These are phyloP conservation scores for Chalciporus sphaerocephalus DNA, from an alignment of 768 basidiomycete species.

Conservation along the genomic window DNA sequence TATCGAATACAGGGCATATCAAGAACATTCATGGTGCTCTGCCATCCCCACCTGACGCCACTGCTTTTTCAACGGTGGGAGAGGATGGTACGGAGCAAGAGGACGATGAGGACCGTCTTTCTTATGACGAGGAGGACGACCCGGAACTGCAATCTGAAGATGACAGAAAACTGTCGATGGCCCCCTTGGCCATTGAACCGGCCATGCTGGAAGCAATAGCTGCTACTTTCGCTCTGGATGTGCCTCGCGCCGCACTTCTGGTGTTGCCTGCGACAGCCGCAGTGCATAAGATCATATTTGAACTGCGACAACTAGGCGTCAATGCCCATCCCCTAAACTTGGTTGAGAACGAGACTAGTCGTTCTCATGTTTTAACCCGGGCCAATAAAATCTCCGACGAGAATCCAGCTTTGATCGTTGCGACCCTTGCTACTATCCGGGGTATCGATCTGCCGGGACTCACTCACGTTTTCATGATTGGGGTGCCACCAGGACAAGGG, in stretches of 20 bases:
- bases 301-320: constrained; percentile 61
- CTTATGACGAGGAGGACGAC: constrained; percentile 24
- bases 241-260: constrained; percentile 62
- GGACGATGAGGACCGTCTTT: constrained; percentile 15
- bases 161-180: constrained; percentile 38
- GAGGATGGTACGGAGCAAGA: background rate
- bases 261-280: constrained; percentile 60
- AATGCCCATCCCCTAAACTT: constrained; percentile 63
- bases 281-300: constrained; percentile 58
- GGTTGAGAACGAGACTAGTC: constrained; percentile 39
- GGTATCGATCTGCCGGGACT: constrained; percentile 70
- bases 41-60: constrained; percentile 3
- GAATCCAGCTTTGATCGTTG: constrained; percentile 62
- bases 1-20: constrained; percentile 48
- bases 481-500: constrained; percentile 52
- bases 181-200: constrained; percentile 51
- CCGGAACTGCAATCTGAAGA: constrained; percentile 14
- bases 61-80: background rate
- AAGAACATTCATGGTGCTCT: constrained; percentile 52
- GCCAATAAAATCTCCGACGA: constrained; percentile 33
- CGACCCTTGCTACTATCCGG: constrained; percentile 64
- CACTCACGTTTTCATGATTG: constrained; percentile 72
- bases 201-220: constrained; percentile 64
- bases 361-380: constrained; percentile 39
- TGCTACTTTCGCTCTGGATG: constrained; percentile 66